phyloP scores from a whole-genome alignment of 1,139 yeast species.

The Pichia sp. region DNA sequence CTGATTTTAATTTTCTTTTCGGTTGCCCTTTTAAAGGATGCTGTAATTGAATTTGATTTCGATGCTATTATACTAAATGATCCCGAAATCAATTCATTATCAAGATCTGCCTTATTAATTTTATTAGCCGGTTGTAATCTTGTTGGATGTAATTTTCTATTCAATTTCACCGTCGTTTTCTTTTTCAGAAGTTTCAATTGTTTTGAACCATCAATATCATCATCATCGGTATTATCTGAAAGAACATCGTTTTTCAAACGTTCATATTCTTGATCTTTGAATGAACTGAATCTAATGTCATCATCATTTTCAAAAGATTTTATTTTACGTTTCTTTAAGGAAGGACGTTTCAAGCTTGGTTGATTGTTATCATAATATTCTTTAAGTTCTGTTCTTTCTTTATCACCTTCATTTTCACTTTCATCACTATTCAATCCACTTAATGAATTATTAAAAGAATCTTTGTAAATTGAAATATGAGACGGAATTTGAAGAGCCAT shows the following conservation, averaged over 20 bases:
- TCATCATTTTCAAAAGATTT: slow-evolving; percentile 30
- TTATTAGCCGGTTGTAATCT: background rate
- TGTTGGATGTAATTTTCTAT: slow-evolving; percentile 9
- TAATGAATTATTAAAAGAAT: slow-evolving; percentile 8
- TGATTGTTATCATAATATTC: slow-evolving; percentile 15
- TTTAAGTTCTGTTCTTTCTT: slow-evolving; percentile 15
- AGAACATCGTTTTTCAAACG: slow-evolving; percentile 7
- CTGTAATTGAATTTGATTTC: slow-evolving; percentile 19
- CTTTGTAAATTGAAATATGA: slow-evolving; percentile 12
- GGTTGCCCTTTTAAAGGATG: slow-evolving; percentile 17
- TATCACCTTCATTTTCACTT: slow-evolving; percentile 32
- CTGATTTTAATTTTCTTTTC: slow-evolving; percentile 18
- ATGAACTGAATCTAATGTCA: slow-evolving; percentile 25
- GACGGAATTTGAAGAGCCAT: slow-evolving; percentile 14
- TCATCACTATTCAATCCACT: slow-evolving; percentile 30
- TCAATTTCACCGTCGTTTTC: slow-evolving; percentile 12
- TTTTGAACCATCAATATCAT: slow-evolving; percentile 28
- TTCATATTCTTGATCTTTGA: slow-evolving; percentile 12
- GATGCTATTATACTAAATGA: slow-evolving; percentile 17
- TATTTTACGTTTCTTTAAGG: slow-evolving; percentile 20
- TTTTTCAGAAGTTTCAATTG: slow-evolving; percentile 23
- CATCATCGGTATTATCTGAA: slow-evolving; percentile 6
- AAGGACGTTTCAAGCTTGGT: slow-evolving; percentile 10
- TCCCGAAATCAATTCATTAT: slow-evolving; percentile 5
- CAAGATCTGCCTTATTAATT: no score